Conservation (phyloP, 176 grass and related monocot genomes). For the Oryza rufipogon region DNA sequence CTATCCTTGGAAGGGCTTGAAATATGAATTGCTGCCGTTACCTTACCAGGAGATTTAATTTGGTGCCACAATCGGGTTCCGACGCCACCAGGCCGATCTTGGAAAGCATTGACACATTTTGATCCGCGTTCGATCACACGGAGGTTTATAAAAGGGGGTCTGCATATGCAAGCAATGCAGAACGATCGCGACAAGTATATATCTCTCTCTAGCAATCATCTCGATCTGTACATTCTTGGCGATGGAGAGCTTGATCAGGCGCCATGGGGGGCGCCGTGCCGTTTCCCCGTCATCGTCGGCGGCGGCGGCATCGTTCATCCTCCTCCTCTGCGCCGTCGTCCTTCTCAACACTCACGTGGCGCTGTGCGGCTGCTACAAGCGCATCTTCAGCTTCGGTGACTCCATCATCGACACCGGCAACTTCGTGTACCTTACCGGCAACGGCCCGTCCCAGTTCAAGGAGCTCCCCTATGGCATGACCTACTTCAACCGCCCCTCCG, state of each 20-base stretch:
- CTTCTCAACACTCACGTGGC: slow-evolving; percentile 3
- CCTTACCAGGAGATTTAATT: not conserved
- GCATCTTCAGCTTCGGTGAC: slow-evolving; percentile 74
- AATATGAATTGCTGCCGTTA: no score
- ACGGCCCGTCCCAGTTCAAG: not conserved
- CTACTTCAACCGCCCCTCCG: slow-evolving; percentile 50
- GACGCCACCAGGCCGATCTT: not conserved
- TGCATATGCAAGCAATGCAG: not conserved
- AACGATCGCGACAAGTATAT: not conserved
- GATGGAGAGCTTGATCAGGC: not conserved
- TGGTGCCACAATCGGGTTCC: not conserved
- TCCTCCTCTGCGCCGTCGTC: not conserved
- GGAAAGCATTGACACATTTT: not conserved
- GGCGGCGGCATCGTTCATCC: not conserved
- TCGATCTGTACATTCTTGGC: not conserved
- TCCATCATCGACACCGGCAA: slow-evolving; percentile 77
- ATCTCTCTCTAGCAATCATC: not conserved
- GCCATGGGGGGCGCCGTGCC: not conserved
- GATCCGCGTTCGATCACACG: not conserved
- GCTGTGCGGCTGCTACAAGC: slow-evolving; percentile 47
- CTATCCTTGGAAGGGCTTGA: no score
- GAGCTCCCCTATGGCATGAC: slow-evolving; percentile 66
- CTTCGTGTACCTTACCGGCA: not conserved
- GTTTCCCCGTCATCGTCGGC: not conserved
- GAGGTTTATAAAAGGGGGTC: not conserved